Evolutionary conservation across 768 basidiomycete genomes (phyloP).

Genomic region (Infundibulicybe gibba): DNA sequence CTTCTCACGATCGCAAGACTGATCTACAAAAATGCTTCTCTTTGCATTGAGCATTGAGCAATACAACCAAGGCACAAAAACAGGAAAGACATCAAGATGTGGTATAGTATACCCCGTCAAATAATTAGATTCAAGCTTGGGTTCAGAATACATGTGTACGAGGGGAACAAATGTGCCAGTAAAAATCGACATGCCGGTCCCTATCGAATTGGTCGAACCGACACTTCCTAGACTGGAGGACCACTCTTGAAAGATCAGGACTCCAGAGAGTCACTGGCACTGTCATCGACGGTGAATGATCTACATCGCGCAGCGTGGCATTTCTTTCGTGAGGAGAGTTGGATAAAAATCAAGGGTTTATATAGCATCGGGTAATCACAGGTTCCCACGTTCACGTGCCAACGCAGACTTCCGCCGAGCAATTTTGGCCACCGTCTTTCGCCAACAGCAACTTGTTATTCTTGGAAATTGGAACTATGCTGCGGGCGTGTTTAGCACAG

Average conservation of each 20-base stretch:
- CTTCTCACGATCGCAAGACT: background rate
- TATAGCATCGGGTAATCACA: constrained; percentile 25
- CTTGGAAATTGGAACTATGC: constrained; percentile 11
- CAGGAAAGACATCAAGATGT: no score
- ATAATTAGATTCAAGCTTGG: background rate
- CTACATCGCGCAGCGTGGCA: constrained; percentile 65
- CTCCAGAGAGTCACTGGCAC: constrained; percentile 58
- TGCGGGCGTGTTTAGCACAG: constrained; percentile 24
- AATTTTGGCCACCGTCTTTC: no score
- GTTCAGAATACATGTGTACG: no score
- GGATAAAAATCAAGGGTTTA: constrained; percentile 4
- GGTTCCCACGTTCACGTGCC: constrained; percentile 39
- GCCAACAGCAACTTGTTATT: no score
- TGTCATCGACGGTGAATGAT: constrained; percentile 53
- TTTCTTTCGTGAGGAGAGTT: constrained; percentile 38
- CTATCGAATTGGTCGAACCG: constrained; percentile 44
- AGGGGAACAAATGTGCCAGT: constrained; percentile 41
- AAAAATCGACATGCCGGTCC: constrained; percentile 61
- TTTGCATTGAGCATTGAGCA: no score
- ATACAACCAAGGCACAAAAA: no score
- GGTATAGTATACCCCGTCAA: no score
- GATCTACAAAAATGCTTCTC: no score
- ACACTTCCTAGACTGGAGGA: constrained; percentile 63
- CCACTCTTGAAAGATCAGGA: constrained; percentile 54
- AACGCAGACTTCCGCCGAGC: background rate